phyloP scores from a whole-genome alignment of 495 filamentous ascomycete genomes.

The Podospora sp. region DNA sequence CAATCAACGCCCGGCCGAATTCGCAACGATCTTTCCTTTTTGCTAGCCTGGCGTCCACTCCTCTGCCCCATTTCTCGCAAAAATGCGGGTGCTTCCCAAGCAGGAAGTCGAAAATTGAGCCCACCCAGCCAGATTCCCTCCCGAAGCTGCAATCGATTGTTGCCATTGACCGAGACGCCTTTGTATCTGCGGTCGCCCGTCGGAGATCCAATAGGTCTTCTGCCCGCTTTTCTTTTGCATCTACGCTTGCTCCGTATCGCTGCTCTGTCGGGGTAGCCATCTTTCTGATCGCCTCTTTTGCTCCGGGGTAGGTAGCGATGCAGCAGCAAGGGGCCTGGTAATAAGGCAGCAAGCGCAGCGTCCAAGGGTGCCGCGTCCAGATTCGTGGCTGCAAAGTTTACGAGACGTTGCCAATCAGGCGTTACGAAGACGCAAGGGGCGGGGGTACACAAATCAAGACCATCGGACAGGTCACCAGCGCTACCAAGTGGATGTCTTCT shows the following conservation, averaged over 20 bases:
- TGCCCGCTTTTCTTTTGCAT: neutral
- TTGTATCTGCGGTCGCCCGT: neutral
- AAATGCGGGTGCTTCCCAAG: neutral
- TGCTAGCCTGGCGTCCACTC: neutral
- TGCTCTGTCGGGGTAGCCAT: neutral
- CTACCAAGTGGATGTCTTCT: neutral
- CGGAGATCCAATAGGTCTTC: neutral
- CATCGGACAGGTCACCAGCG: neutral
- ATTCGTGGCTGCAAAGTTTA: constrained; percentile 14
- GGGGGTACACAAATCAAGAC: neutral
- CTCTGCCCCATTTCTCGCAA: neutral
- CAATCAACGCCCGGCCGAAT: neutral
- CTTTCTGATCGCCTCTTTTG: neutral
- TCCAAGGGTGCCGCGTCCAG: constrained; percentile 12
- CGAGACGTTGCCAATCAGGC: constrained; percentile 10
- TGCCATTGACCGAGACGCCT: too few species aligned
- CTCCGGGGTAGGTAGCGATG: neutral
- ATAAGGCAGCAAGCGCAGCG: neutral
- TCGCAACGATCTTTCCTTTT: neutral
- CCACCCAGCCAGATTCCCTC: too few species aligned
- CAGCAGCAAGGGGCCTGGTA: neutral
- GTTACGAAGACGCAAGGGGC: neutral
- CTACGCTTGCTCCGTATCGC: neutral
- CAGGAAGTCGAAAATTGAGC: too few species aligned
- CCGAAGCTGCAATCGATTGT: too few species aligned